Percentiles rank a stretch among this genome's conserved stretches.
phyloP scores from a whole-genome alignment of 2,329 filamentous ascomycete species.

The Periconia macrospinosa region DNA sequence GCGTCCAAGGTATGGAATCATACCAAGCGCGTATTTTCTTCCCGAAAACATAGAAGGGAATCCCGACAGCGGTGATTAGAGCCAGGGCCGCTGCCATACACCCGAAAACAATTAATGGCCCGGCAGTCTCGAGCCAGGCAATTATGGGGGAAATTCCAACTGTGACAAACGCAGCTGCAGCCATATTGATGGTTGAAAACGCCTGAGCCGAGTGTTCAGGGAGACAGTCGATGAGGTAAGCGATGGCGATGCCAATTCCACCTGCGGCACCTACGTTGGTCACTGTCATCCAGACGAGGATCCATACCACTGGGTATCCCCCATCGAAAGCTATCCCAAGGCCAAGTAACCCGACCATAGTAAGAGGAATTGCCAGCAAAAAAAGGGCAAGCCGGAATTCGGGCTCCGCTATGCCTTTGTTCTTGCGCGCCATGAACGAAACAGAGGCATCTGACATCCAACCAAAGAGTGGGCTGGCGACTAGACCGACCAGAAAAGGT shows the following conservation, averaged over 20 bases:
- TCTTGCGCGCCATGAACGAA: slow-evolving; percentile 10
- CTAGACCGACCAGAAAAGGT: slow-evolving; percentile 9
- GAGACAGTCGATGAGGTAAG: slow-evolving; percentile 17
- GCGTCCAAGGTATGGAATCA: slow-evolving; percentile 9
- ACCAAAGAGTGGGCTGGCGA: slow-evolving; percentile 11
- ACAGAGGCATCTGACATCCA: slow-evolving; percentile 15
- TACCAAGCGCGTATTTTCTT: slow-evolving; percentile 18
- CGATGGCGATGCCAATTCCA: slow-evolving; percentile 8
- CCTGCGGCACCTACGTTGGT: slow-evolving; percentile 9
- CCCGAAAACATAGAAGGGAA: slow-evolving; percentile 15
- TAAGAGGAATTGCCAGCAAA: slow-evolving; percentile 8
- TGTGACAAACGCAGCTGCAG: slow-evolving; percentile 5
- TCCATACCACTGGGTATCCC: slow-evolving; percentile 6
- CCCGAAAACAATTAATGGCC: slow-evolving; percentile 2
- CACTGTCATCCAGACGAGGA: slow-evolving; percentile 13
- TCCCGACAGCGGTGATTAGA: background rate
- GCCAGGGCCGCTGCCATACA: slow-evolving; percentile 7
- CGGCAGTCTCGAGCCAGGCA: slow-evolving; percentile 3
- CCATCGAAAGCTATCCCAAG: slow-evolving; percentile 10
- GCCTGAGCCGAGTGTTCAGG: slow-evolving; percentile 14
- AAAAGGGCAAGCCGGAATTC: slow-evolving; percentile 17
- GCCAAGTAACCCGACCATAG: slow-evolving; percentile 11
- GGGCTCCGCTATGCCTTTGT: slow-evolving; percentile 14
- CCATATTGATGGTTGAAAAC: slow-evolving; percentile 11
- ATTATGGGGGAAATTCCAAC: slow-evolving; percentile 9